phyloP scores from a whole-genome alignment of 305 asterid genomes.

The Euphrasia arctica region DNA sequence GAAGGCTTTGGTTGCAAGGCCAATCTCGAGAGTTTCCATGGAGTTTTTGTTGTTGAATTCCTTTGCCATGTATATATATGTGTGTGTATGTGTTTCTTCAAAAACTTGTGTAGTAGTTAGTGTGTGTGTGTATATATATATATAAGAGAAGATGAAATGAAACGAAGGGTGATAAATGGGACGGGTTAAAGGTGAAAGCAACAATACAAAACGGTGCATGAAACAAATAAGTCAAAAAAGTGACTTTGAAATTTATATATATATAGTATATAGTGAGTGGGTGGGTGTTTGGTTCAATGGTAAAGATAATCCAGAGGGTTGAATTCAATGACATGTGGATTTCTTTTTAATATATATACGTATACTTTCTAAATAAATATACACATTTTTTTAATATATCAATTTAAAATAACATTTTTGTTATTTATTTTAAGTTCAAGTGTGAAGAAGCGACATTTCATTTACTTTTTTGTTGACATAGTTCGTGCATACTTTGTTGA shows the following conservation, averaged over 20 bases:
- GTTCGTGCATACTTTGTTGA: too few species aligned
- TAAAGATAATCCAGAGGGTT: not conserved
- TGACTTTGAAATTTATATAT: not conserved
- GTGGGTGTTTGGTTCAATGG: not conserved
- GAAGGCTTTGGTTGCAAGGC: constrained; percentile 37
- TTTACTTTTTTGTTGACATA: too few species aligned
- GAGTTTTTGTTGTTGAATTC: constrained; percentile 25
- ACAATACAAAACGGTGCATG: not conserved
- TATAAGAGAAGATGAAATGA: not conserved
- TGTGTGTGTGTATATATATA: constrained; percentile 3
- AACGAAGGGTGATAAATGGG: not conserved
- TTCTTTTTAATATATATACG: too few species aligned
- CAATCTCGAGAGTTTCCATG: constrained; percentile 33
- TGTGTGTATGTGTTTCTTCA: not conserved
- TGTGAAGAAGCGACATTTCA: too few species aligned
- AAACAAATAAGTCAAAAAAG: not conserved
- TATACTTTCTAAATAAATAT: too few species aligned
- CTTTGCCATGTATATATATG: constrained; percentile 21
- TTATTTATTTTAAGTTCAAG: too few species aligned
- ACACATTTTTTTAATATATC: too few species aligned
- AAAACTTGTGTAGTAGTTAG: not conserved
- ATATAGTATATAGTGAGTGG: not conserved
- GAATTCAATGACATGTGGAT: too few species aligned
- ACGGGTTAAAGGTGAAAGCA: not conserved
- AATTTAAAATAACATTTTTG: too few species aligned